Evolutionary conservation across 345 rosid genomes (phyloP).

Genomic region (Firmiana major): DNA sequence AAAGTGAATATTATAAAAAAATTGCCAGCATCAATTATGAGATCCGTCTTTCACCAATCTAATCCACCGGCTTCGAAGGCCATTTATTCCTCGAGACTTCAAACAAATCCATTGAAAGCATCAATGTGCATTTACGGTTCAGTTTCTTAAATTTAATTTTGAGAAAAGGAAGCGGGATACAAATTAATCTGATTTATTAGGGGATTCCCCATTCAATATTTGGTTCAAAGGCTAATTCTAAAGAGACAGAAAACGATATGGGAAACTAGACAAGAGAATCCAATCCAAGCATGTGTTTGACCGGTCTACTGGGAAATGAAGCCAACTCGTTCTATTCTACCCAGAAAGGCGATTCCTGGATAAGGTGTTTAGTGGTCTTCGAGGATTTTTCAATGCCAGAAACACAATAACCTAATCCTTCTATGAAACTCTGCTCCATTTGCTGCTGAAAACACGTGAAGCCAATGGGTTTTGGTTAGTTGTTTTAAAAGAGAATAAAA

Average conservation of each 20-base stretch:
- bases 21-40: no score
- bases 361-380: background rate
- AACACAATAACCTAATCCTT: background rate
- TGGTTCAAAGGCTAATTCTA: background rate
- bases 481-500: background rate
- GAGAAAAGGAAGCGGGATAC: no score
- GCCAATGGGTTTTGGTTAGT: slow-evolving; percentile 9
- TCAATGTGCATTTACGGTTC: no score
- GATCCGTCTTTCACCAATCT: no score
- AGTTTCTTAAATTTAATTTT: no score
- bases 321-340: slow-evolving; percentile 9
- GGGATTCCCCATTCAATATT: background rate
- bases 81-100: no score
- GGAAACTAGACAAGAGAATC: slow-evolving; percentile 18
- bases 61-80: no score
- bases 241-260: slow-evolving; percentile 17
- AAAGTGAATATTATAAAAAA: background rate
- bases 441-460: slow-evolving; percentile 14
- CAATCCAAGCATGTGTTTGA: slow-evolving; percentile 23
- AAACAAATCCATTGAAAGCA: no score
- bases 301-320: slow-evolving; percentile 19
- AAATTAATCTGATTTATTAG: background rate
- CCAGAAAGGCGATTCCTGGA: background rate
- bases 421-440: background rate
- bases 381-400: background rate